phyloP scores from a whole-genome alignment of 257 asterid species.

The Petunia axillaris region DNA sequence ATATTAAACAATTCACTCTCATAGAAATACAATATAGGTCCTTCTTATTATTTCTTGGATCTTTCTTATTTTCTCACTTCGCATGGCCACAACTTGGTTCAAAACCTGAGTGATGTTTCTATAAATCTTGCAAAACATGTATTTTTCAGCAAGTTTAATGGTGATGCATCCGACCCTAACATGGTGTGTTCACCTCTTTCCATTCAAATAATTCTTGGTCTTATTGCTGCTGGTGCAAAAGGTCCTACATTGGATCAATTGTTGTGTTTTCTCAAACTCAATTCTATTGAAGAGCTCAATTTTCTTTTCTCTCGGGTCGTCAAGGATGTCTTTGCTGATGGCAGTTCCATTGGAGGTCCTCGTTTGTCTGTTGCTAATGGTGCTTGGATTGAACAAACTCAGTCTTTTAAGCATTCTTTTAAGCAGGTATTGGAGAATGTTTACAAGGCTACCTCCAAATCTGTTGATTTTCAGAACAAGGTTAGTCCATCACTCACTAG shows the following conservation, averaged over 20 bases:
- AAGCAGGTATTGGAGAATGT: constrained; percentile 38
- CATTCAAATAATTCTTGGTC: constrained; percentile 20
- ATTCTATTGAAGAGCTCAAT: constrained; percentile 21
- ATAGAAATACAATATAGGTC: no score
- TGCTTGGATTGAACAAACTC: constrained; percentile 55
- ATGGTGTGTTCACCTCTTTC: constrained; percentile 32
- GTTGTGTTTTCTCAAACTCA: constrained; percentile 24
- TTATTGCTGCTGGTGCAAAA: constrained; percentile 27
- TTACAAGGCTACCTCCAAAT: constrained; percentile 52
- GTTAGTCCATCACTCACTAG: constrained; percentile 29
- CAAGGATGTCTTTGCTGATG: constrained; percentile 48
- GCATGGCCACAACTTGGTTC: no score
- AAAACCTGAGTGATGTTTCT: constrained; percentile 48
- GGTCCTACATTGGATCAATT: constrained; percentile 26
- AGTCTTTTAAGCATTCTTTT: constrained; percentile 45
- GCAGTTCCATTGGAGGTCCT: constrained; percentile 50
- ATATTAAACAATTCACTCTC: no score
- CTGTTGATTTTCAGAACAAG: constrained; percentile 55
- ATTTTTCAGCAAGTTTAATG: constrained; percentile 40
- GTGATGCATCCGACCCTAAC: constrained; percentile 15
- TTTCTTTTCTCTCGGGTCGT: constrained; percentile 50
- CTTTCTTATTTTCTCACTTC: no score
- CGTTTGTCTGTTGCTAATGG: constrained; percentile 55
- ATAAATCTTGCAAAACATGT: constrained; percentile 47
- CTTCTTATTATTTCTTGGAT: no score